Conservation (phyloP, 2,329 filamentous ascomycete genomes). For the Aspergillus sp. region DNA sequence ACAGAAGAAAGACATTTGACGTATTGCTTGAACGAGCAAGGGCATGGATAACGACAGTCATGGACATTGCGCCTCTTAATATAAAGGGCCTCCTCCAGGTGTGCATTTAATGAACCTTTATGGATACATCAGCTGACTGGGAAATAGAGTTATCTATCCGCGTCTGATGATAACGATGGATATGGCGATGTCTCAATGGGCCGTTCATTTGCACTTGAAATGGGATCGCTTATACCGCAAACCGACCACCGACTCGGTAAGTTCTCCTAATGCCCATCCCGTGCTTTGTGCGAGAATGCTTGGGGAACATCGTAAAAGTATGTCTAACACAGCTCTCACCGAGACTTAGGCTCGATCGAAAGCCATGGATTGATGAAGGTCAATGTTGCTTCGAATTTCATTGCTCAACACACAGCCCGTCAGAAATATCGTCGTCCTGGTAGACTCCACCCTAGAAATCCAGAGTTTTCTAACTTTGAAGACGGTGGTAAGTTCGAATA, state of each 20-base stretch:
- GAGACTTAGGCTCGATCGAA: conserved; percentile 63
- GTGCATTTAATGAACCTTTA: conserved; percentile 1
- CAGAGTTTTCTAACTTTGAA: conserved; percentile 8
- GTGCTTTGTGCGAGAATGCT: background rate
- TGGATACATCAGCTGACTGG: background rate
- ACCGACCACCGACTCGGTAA: conserved; percentile 77
- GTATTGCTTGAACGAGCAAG: conserved; percentile 74
- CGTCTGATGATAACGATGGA: conserved; percentile 85
- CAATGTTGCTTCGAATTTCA: conserved; percentile 92
- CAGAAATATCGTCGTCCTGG: conserved; percentile 94
- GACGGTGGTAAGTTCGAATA: conserved; percentile 16
- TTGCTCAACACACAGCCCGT: conserved; percentile 94
- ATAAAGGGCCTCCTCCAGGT: conserved; percentile 84
- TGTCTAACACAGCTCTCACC: background rate
- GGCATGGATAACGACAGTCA: conserved; percentile 74
- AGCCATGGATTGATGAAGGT: conserved; percentile 70
- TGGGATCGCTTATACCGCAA: conserved; percentile 81
- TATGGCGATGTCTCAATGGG: conserved; percentile 92
- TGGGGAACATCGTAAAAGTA: background rate
- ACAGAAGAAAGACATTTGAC: conserved; percentile 77
- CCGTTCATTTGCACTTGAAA: conserved; percentile 88
- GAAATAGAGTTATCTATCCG: conserved; percentile 81
- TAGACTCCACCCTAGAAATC: conserved; percentile 45
- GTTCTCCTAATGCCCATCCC: background rate
- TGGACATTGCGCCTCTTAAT: conserved; percentile 85